Evolutionary conservation across 495 filamentous ascomycete species (phyloP), one percentile per base, ranked within the genome.

Genomic region (Glarea lozoyensis): DNA sequence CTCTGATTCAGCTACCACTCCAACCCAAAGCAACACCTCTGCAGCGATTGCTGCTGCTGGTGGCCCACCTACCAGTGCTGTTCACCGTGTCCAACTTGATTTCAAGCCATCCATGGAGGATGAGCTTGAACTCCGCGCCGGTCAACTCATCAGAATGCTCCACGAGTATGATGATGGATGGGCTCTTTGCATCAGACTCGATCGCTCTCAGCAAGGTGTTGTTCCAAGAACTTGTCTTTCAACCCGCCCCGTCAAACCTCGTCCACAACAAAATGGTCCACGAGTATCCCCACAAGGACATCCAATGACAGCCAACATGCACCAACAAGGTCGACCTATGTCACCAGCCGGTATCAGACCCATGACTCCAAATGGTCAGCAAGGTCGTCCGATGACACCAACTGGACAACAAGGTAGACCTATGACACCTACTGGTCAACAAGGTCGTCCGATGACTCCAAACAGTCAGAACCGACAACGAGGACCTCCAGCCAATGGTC

Each of bases 141-240:
- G 92, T 49, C 76, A 87, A 42, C 70, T 99, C 3, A 84, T 97
- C 21, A 73, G 90, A 41, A 68, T 99, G 48, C 61, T 97, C 25
- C 88, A 97, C 51, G 90, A 95, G 61, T 99, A 97, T 60, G 93
- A 99, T 59, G 92, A 99, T 68, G 92, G 92, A 58, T 99, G 92
- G 92, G 86, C 89, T 50, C 84, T 96, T 40, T 97, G 92, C 62
- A 79, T 84, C 54, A 83, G 85, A 47, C 77, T 97, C 36, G 90
- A 97, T 62, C 81, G 87, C 37, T 86, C 86, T 32, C 73, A 84
- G 52, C 88, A 96, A 65, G 92, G 92, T 62, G 93, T 97, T 37
- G 87, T 80, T 42, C 92, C 92, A 15, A 79, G 92, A 24, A 94
- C 88, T 25, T 97, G 93, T 66, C 75, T 98, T 21, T 97, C 93